Base-by-base conservation (phyloP, 257 asterid genomes). In the Solanum sitiens region DNA sequence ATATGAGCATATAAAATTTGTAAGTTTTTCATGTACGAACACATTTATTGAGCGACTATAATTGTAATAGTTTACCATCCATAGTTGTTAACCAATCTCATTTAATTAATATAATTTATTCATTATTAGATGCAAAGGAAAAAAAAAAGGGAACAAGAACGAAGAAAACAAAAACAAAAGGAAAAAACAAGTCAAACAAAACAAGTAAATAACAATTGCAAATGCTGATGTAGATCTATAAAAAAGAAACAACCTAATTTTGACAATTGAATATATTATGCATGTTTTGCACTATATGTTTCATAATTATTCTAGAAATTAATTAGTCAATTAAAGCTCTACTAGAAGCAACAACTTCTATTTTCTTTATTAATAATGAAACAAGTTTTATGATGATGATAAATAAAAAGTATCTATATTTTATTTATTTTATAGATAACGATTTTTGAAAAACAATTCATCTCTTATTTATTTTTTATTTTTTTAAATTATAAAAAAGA, bases 381-480 rank as follows among this genome's bases (percentile, higher is more conserved):
- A 76, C 83, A 6, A 42, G 23, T 3, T 40, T 6, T 13, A 76
- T 76, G 10, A 3, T 39, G 83, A n/a, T 18, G 63, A 15, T 2
- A 53, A 18, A 53, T 1, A 0, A 18, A 53, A 2, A 0, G 7
- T 0, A 53, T 53, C 18, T 7, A 53, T 53, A 16, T 53, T 18
- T 18, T 53, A 0, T 53, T 53, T 1, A 53, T 7, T 53, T 47
- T 0, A 16, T 0, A 0, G 1, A 4, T 1, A 4, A 7, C 7
- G 2, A 47, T 14, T 47, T 21, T 53, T 0, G 2, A 53, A 0
- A 8, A 53, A n/a, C 1, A 2, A 53, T 6, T 53, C 11, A 23
- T 18, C 63, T 53, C 11, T 53, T 53, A 2, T 53, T 53, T 53
- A 1, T 2, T 16, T 18, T 50, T 14, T 45, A 0, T 5, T 50